A percentile compares a stretch with the other conserved stretches of the same genome.
Conservation (phyloP, 192 early-diverging fungal species). For the Chytriomyces sp. region DNA sequence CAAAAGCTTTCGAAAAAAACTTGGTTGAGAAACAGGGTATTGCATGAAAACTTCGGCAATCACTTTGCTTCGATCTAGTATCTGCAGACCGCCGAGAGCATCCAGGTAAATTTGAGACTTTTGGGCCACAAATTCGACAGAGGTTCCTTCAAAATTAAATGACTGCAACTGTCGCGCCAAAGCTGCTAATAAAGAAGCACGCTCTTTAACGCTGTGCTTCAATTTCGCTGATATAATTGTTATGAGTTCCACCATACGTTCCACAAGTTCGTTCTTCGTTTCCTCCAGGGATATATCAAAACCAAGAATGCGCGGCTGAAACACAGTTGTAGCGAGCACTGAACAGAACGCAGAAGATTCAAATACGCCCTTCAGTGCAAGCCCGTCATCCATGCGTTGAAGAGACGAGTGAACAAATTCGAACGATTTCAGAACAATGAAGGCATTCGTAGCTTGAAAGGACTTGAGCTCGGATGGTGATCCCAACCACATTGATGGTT, state of each 20-base stretch:
- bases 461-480: conserved; percentile 9
- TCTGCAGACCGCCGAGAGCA: conserved; percentile 22
- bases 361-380: conserved; percentile 10
- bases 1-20: not conserved
- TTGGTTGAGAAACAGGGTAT: not conserved
- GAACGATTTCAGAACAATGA: conserved; percentile 26
- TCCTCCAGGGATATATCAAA: conserved; percentile 41
- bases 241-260: conserved; percentile 21
- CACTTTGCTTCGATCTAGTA: conserved; percentile 21
- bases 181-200: no score
- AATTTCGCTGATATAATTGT: no score
- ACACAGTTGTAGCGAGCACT: conserved; percentile 49
- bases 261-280: conserved; percentile 29
- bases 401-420: conserved; percentile 27
- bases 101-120: no score
- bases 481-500: not conserved
- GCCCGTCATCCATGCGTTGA: not conserved
- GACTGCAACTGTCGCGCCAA: no score
- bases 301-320: conserved; percentile 40
- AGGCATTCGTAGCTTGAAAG: conserved; percentile 7
- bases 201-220: no score
- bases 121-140: no score
- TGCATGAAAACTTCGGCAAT: not conserved
- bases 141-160: no score
- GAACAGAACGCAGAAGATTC: conserved; percentile 42